Evolutionary conservation across 306 rosid genomes (phyloP).

Genomic region (Psophocarpus tetragonolobus): DNA sequence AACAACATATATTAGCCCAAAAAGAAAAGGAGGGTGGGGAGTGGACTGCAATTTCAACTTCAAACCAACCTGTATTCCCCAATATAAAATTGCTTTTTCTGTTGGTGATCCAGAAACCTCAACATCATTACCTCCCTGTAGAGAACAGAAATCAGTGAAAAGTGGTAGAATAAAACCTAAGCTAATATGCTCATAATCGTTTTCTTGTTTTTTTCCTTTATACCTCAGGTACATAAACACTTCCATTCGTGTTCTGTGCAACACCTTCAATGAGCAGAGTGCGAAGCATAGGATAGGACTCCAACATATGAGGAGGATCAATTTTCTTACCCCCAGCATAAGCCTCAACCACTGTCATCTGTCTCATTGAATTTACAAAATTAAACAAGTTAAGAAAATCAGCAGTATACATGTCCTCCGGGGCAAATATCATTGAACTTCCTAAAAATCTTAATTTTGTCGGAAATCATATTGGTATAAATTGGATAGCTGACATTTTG

Average conservation of each 20-base stretch:
- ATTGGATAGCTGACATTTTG: not conserved
- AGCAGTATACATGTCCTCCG: not conserved
- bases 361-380: conserved; percentile 19
- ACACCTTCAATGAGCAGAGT: conserved; percentile 77
- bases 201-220: not conserved
- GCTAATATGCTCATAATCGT: not conserved
- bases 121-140: conserved; percentile 57
- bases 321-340: conserved; percentile 69
- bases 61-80: conserved; percentile 70
- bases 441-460: not conserved
- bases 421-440: conserved; percentile 5
- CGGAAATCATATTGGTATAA: conserved; percentile 12
- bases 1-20: not conserved
- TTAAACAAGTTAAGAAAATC: not conserved
- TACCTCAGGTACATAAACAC: conserved; percentile 80
- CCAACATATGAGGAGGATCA: conserved; percentile 56
- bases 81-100: conserved; percentile 86
- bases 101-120: conserved; percentile 98
- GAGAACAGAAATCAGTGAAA: conserved; percentile 9
- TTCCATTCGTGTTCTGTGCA: conserved; percentile 80
- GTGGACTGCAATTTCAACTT: not conserved
- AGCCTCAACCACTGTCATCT: conserved; percentile 95
- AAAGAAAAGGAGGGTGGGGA: not conserved
- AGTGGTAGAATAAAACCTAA: not conserved
- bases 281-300: conserved; percentile 49